phyloP scores from a whole-genome alignment of 345 rosid species.

The Linum usitatissimum region DNA sequence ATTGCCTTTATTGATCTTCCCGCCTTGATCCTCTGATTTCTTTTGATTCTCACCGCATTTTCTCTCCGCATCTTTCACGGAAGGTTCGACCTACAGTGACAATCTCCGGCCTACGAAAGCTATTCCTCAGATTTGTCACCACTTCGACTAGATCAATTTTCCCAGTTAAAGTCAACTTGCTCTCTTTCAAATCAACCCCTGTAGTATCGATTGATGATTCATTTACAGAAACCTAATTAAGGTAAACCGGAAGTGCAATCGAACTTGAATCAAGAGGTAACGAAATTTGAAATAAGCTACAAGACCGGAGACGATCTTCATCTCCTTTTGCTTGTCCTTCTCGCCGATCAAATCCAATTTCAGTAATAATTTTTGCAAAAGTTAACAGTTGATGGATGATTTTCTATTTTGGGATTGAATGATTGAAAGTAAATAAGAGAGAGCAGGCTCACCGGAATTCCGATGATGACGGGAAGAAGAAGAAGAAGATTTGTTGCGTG shows the following conservation, averaged over 20 bases:
- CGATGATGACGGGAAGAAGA: no score
- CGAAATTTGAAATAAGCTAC: conserved; percentile 22
- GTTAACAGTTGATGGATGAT: no score
- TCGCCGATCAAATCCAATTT: conserved; percentile 31
- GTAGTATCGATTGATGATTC: not conserved
- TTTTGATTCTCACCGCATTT: not conserved
- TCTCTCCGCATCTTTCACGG: no score
- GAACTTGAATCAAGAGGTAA: not conserved
- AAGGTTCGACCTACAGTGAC: conserved; percentile 34
- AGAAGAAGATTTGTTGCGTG: no score
- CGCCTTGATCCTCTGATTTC: no score
- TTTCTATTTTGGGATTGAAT: not conserved
- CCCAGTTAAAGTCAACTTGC: conserved; percentile 48
- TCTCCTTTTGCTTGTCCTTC: conserved; percentile 38
- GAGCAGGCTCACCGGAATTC: not conserved
- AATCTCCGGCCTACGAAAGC: conserved; percentile 30
- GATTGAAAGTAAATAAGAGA: not conserved
- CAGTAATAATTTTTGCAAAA: conserved; percentile 40
- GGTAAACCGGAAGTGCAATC: not conserved
- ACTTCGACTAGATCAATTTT: conserved; percentile 32
- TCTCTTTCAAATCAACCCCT: conserved; percentile 62
- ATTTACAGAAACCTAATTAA: not conserved
- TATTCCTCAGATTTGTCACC: conserved; percentile 43
- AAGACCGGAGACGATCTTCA: conserved; percentile 37
- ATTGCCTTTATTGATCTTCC: no score